phyloP scores from a whole-genome alignment of 73 alveolate genomes.

The Symbiodinium pilosum region DNA sequence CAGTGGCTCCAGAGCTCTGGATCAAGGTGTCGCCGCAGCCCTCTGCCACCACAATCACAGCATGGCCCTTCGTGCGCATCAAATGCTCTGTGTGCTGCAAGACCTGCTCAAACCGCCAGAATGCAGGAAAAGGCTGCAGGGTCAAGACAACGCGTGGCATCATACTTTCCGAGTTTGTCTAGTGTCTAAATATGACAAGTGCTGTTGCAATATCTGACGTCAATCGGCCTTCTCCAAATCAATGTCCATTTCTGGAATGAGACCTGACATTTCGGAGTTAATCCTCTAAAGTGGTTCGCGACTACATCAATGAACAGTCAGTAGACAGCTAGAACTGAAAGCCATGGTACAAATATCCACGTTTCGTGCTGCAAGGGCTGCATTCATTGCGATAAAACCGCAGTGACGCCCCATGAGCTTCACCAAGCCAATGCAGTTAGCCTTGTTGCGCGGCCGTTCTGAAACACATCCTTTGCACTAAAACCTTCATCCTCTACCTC shows the following conservation, averaged over 20 bases:
- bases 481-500: too few species aligned
- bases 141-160: too few species aligned
- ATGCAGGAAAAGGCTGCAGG: neutral
- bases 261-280: too few species aligned
- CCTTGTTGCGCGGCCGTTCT: conserved; percentile 68
- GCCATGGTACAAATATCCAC: conserved; percentile 96
- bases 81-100: conserved; percentile 61
- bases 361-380: conserved; percentile 97
- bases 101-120: conserved; percentile 4
- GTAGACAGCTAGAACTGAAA: too few species aligned
- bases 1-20: conserved; percentile 65
- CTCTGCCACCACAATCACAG: conserved; percentile 93
- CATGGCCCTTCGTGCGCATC: conserved; percentile 92
- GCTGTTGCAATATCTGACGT: too few species aligned
- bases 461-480: neutral
- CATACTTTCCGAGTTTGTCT: neutral
- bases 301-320: too few species aligned
- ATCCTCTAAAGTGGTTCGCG: too few species aligned
- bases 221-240: conserved; percentile 96
- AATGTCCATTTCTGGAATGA: conserved; percentile 97
- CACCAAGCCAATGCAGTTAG: conserved; percentile 98
- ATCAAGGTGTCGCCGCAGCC: conserved; percentile 91
- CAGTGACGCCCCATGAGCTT: conserved; percentile 97
- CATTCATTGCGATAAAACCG: conserved; percentile 97
- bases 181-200: neutral